These are phyloP conservation scores for Dryadomyces quercus-mongolicae DNA, from an alignment of 2,329 filamentous ascomycete genomes.

Conservation along the genomic window DNA sequence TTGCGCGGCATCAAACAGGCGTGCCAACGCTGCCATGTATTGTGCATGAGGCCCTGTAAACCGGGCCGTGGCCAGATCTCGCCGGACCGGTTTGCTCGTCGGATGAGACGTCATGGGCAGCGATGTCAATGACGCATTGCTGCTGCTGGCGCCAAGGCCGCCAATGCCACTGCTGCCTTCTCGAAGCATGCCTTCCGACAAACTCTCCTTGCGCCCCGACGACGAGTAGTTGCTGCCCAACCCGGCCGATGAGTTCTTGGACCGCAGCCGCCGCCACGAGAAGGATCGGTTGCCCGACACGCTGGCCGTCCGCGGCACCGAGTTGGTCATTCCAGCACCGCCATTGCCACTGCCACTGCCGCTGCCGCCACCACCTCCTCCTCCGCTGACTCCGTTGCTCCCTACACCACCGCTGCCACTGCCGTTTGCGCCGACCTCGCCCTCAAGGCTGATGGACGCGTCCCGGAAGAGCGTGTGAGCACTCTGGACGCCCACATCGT, in stretches of 20 bases:
- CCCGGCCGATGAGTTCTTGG: constrained; percentile 69
- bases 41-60: constrained; percentile 76
- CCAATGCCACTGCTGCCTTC: neutral
- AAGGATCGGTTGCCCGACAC: constrained; percentile 68
- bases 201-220: constrained; percentile 27
- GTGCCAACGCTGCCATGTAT: constrained; percentile 85
- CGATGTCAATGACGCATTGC: constrained; percentile 40
- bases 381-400: constrained; percentile 8
- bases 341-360: constrained; percentile 46
- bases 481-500: constrained; percentile 76
- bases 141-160: constrained; percentile 19
- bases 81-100: constrained; percentile 56
- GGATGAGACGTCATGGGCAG: constrained; percentile 63
- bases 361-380: constrained; percentile 2
- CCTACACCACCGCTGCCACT: neutral
- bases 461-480: constrained; percentile 66
- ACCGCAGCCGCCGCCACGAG: constrained; percentile 81
- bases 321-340: constrained; percentile 29
- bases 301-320: constrained; percentile 40
- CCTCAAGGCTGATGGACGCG: constrained; percentile 37
- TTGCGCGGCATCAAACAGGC: constrained; percentile 86
- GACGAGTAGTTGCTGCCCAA: constrained; percentile 34
- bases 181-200: constrained; percentile 22
- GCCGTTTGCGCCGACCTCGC: constrained; percentile 17
- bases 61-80: constrained; percentile 54